Base-by-base conservation (phyloP, 306 rosid genomes). In the Trifolium pratense region DNA sequence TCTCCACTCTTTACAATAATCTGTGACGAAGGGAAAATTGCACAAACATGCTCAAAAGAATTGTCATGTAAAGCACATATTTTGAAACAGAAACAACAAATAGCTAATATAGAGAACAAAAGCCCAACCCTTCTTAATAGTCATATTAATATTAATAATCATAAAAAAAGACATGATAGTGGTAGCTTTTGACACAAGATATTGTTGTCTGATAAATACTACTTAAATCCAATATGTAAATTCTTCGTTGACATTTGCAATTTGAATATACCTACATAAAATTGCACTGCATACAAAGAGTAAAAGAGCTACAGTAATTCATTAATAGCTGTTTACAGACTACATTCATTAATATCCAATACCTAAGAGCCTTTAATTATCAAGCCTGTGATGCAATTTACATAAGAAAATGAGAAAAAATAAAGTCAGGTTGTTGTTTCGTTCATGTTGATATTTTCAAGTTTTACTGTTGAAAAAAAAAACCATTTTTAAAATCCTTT, bases 1-100 rank as follows among this genome's bases (percentile, higher is more conserved):
- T 91, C 97, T 75, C 99, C 99, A 79, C 99, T 95, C 89, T 95
- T 95, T 59, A 95, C 99, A 78, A 95, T 95, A 70, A 90, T 87
- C 99, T 95, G 73, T 43, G 12, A 73, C 62, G 76, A 78, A 32
- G 11, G 59, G 75, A n/a, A 83, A 66, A 56, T 55, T 56, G 59
- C 31, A 32, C 72, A 55, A 48, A 39, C 68, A 53, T 48, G 31
- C 76, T 55, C 39, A 71, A 58, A 83, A 57, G 9, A 78, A 29
- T 51, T 16, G 68, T 32, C 21, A 49, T 53, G 53, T 48, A 67
- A 57, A 70, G 42, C 74, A 75, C 74, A 37, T n/a, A 61, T 40
- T 72, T 43, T 49, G 58, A 63, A 58, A 48, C 16, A 64, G 25
- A n/a, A 57, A 34, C 53, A 64, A 18, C 11, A 55, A 63, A 56